Percentiles rank a stretch among this genome's conserved stretches.
These are phyloP conservation scores for Tetrapisispora pingtungensis DNA, from an alignment of 805 yeast species.

Conservation along the genomic window DNA sequence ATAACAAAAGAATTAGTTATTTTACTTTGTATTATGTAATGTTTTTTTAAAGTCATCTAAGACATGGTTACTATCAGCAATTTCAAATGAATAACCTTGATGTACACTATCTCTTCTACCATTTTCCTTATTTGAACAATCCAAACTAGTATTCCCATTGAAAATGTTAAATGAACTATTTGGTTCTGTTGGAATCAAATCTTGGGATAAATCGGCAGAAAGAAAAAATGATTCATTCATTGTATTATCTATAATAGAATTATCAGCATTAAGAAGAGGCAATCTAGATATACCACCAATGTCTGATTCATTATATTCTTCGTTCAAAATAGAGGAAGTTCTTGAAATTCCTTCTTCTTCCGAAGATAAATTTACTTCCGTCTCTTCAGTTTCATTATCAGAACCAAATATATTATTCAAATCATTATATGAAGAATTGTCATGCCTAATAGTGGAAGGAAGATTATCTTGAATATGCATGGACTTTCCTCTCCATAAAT, in stretches of 20 bases:
- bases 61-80: constrained; percentile 15
- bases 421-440: constrained; percentile 18
- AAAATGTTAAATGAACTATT: neutral
- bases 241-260: constrained; percentile 8
- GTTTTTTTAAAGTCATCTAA: constrained; percentile 19
- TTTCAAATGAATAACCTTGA: constrained; percentile 10
- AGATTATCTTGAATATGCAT: constrained; percentile 14
- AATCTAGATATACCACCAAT: neutral
- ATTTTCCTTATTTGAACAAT: constrained; percentile 20
- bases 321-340: constrained; percentile 16
- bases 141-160: constrained; percentile 9
- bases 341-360: constrained; percentile 5
- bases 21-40: constrained; percentile 2
- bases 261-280: constrained; percentile 4
- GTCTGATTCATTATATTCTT: constrained; percentile 5
- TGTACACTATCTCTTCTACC: constrained; percentile 7
- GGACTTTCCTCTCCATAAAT: constrained; percentile 21
- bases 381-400: constrained; percentile 3
- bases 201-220: constrained; percentile 24
- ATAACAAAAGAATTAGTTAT: too few species aligned
- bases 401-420: constrained; percentile 16
- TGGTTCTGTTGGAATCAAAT: constrained; percentile 2
- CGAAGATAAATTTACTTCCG: neutral
- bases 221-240: constrained; percentile 18
- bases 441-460: constrained; percentile 24